These are phyloP conservation scores for Curvularia lunata DNA, from an alignment of 2,329 filamentous ascomycete species.

Conservation along the genomic window DNA sequence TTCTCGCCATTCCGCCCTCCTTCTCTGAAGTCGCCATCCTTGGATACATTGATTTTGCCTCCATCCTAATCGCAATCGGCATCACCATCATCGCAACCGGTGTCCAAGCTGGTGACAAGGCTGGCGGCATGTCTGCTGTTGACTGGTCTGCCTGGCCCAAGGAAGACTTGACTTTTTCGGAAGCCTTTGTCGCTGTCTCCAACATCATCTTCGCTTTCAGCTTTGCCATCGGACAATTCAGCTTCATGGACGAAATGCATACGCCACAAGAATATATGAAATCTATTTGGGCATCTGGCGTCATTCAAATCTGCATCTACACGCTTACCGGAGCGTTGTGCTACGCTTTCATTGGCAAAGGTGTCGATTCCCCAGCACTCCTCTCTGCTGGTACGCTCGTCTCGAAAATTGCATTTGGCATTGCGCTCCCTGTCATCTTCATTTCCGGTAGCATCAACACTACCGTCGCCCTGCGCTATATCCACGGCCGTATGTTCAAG, in stretches of 20 bases:
- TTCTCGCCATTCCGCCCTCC: conserved; percentile 22
- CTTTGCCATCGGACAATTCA: conserved; percentile 22
- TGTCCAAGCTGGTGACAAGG: conserved; percentile 14
- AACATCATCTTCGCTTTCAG: conserved; percentile 25
- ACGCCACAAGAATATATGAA: conserved; percentile 21
- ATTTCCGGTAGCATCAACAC: conserved; percentile 22
- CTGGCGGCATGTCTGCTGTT: conserved; percentile 17
- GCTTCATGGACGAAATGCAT: conserved; percentile 25
- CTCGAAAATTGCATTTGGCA: conserved; percentile 19
- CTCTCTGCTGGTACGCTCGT: conserved; percentile 16
- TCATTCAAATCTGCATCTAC: conserved; percentile 22
- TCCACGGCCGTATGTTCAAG: conserved; percentile 25
- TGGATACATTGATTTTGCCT: conserved; percentile 22
- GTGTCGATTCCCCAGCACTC: conserved; percentile 14
- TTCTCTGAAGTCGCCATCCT: conserved; percentile 22
- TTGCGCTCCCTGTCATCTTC: conserved; percentile 22
- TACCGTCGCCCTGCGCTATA: conserved; percentile 24
- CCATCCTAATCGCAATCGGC: conserved; percentile 22
- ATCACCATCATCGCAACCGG: conserved; percentile 24
- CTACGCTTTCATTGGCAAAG: conserved; percentile 21
- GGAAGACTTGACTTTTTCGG: conserved; percentile 17
- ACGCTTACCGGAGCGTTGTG: conserved; percentile 21
- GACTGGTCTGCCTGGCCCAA: conserved; percentile 25
- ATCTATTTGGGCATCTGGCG: conserved; percentile 19
- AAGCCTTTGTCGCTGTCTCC: conserved; percentile 20